Conservation (phyloP, 2,329 filamentous ascomycete genomes). For the Pseudovirgaria hyperparasitica region DNA sequence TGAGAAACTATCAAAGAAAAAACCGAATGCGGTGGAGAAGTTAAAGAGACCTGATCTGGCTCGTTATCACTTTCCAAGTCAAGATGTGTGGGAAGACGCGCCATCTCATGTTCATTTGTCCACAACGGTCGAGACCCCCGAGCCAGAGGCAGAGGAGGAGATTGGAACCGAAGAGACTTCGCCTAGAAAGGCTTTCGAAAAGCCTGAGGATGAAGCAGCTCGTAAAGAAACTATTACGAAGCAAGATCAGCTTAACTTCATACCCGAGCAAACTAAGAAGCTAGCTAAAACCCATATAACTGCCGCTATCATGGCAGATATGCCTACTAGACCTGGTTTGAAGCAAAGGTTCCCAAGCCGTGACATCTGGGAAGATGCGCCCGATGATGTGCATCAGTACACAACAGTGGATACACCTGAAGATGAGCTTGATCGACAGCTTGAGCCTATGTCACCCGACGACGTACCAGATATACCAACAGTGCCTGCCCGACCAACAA, state of each 20-base stretch:
- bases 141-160: constrained; percentile 53
- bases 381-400: constrained; percentile 68
- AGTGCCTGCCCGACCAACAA: constrained; percentile 22
- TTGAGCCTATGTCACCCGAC: constrained; percentile 19
- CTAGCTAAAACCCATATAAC: constrained; percentile 52
- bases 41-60: constrained; percentile 40
- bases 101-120: constrained; percentile 68
- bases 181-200: constrained; percentile 29
- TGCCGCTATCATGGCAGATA: constrained; percentile 33
- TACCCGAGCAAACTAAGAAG: constrained; percentile 31
- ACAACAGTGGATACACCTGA: constrained; percentile 52
- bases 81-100: constrained; percentile 95
- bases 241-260: constrained; percentile 28
- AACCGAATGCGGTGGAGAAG: constrained; percentile 38
- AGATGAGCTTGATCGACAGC: constrained; percentile 33
- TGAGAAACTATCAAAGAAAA: constrained; percentile 41
- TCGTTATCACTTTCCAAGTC: constrained; percentile 68
- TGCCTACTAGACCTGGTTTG: constrained; percentile 36
- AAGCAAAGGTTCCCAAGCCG: constrained; percentile 74
- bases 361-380: constrained; percentile 90
- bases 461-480: constrained; percentile 15
- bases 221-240: constrained; percentile 30
- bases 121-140: constrained; percentile 75
- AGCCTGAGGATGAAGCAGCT: constrained; percentile 37
- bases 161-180: constrained; percentile 22